Evolutionary conservation across 257 asterid genomes (phyloP).

Genomic region (Ajuga chamaepitys): DNA sequence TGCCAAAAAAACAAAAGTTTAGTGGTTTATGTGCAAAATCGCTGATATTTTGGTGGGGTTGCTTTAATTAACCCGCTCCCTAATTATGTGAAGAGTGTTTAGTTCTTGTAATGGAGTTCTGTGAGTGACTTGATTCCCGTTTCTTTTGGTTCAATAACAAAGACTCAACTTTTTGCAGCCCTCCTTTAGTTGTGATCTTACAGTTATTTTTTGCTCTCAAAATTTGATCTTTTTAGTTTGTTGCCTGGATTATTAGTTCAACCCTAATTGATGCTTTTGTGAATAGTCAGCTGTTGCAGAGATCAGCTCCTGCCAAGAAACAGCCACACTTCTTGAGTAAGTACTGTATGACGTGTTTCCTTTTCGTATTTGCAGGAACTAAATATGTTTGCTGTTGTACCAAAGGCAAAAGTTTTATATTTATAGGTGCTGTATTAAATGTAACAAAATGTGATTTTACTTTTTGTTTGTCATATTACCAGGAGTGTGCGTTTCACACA

Average conservation of each 20-base stretch:
- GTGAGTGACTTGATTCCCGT: neutral
- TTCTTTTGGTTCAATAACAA: neutral
- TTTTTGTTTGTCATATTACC: constrained; percentile 24
- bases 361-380: neutral
- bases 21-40: too few relatives aligned
- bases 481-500: constrained; percentile 95
- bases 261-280: constrained; percentile 30
- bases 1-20: too few relatives aligned
- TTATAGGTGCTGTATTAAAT: neutral
- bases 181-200: neutral
- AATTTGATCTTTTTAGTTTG: neutral
- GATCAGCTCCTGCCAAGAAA: constrained; percentile 87
- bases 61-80: too few relatives aligned
- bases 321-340: constrained; percentile 91
- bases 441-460: constrained; percentile 1
- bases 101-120: neutral
- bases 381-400: neutral
- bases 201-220: neutral
- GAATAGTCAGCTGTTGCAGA: constrained; percentile 92
- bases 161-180: neutral
- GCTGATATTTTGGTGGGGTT: too few relatives aligned
- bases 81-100: neutral
- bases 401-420: neutral
- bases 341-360: constrained; percentile 17
- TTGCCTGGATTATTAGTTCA: constrained; percentile 17